These are phyloP conservation scores for Epichloe hybrida DNA, from an alignment of 2,329 filamentous ascomycete genomes.

Conservation along the genomic window DNA sequence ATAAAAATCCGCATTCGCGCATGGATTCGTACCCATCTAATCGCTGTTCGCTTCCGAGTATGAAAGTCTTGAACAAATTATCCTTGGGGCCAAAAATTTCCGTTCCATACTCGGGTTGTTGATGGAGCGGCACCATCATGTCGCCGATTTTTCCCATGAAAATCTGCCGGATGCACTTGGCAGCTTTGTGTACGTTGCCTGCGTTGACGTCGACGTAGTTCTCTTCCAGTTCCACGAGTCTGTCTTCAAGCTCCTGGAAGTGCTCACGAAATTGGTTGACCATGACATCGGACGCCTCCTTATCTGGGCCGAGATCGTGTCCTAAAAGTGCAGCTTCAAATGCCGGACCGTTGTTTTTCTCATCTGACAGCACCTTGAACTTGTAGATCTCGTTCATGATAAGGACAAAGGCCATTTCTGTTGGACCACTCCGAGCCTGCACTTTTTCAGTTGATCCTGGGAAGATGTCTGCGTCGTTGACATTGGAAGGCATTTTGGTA, in stretches of 20 bases:
- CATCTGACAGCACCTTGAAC: slow-evolving; percentile 32
- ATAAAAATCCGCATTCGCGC: slow-evolving; percentile 34
- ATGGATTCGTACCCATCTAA: slow-evolving; percentile 29
- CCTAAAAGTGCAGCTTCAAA: slow-evolving; percentile 37
- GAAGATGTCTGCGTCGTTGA: slow-evolving; percentile 45
- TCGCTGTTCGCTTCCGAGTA: slow-evolving; percentile 35
- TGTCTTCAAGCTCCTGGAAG: slow-evolving; percentile 28
- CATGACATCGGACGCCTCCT: slow-evolving; percentile 8
- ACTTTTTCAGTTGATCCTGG: slow-evolving; percentile 38
- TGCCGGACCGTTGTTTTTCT: slow-evolving; percentile 26
- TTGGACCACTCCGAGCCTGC: slow-evolving; percentile 39
- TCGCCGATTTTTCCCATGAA: slow-evolving; percentile 36
- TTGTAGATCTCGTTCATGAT: slow-evolving; percentile 35
- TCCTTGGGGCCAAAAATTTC: slow-evolving; percentile 37
- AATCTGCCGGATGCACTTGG: slow-evolving; percentile 31
- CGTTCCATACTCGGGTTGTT: slow-evolving; percentile 34
- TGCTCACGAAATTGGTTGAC: slow-evolving; percentile 24
- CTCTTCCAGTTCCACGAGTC: slow-evolving; percentile 31
- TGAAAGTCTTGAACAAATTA: slow-evolving; percentile 40
- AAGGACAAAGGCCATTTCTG: slow-evolving; percentile 46
- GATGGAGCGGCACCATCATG: slow-evolving; percentile 31
- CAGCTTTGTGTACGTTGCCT: slow-evolving; percentile 38
- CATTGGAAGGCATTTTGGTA: slow-evolving; percentile 40
- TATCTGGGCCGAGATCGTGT: slow-evolving; percentile 21
- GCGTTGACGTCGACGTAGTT: slow-evolving; percentile 37